A percentile compares a stretch with the other conserved stretches of the same genome.
These are phyloP conservation scores for Candida silvicultrix DNA, from an alignment of 805 yeast genomes.

Conservation along the genomic window DNA sequence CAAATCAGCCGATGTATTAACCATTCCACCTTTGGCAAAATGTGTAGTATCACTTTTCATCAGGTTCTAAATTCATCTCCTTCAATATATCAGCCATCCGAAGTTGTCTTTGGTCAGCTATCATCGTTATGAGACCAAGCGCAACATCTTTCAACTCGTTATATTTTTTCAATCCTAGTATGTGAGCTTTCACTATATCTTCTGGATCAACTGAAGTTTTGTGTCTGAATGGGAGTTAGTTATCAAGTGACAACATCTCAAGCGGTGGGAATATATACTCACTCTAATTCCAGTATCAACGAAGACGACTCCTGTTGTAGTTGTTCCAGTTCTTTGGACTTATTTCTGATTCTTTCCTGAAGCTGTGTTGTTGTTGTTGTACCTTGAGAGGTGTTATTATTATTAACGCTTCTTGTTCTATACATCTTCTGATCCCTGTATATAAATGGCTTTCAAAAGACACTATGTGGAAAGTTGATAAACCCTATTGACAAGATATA, in stretches of 20 bases:
- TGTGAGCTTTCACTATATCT: constrained; percentile 43
- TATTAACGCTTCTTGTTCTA: background rate
- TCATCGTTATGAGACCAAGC: constrained; percentile 45
- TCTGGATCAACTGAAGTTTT: constrained; percentile 31
- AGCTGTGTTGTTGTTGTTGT: background rate
- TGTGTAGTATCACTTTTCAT: constrained; percentile 9
- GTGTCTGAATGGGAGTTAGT: background rate
- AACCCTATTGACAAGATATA: too few relatives aligned
- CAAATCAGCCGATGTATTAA: too few relatives aligned
- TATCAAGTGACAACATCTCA: background rate
- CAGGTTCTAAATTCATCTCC: constrained; percentile 40
- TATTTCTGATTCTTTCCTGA: background rate
- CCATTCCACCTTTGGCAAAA: too few relatives aligned
- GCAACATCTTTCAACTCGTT: constrained; percentile 63
- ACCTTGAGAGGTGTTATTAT: background rate
- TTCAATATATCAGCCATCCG: constrained; percentile 41
- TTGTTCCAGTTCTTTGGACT: background rate
- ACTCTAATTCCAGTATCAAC: background rate
- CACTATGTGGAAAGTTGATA: too few relatives aligned
- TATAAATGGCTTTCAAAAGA: too few relatives aligned
- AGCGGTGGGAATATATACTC: background rate
- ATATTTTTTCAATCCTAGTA: constrained; percentile 45
- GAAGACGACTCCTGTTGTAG: background rate
- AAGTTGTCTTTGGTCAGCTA: constrained; percentile 51
- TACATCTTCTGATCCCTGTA: background rate